These are phyloP conservation scores for Jackrogersella multiformis DNA, from an alignment of 495 filamentous ascomycete genomes.

Conservation along the genomic window DNA sequence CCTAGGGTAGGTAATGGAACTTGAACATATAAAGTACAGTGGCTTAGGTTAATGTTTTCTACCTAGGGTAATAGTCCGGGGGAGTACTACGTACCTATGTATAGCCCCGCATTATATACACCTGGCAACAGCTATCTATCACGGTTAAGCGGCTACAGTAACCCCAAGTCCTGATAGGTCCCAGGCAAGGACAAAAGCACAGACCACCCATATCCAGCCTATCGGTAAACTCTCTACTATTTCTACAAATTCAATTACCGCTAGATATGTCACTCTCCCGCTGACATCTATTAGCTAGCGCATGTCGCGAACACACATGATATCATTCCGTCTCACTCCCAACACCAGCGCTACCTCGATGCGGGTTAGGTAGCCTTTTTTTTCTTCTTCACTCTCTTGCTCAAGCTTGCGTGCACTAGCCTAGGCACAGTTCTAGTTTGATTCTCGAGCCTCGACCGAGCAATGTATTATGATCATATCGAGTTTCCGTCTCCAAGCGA, in stretches of 20 bases:
- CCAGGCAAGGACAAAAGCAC: neutral
- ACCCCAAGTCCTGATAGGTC: no score
- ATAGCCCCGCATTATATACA: conserved; percentile 1
- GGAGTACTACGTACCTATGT: neutral
- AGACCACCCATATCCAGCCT: no score
- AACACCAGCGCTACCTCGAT: neutral
- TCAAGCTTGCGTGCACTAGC: conserved; percentile 5
- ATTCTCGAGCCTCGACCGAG: neutral
- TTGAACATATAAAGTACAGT: neutral
- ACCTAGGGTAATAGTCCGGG: neutral
- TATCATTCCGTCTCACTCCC: neutral
- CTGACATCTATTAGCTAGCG: no score
- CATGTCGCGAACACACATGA: neutral
- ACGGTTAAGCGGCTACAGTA: no score
- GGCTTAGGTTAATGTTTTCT: neutral
- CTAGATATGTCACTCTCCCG: no score
- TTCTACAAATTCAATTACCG: conserved; percentile 4
- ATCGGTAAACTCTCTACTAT: no score
- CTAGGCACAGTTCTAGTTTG: neutral
- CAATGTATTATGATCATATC: neutral
- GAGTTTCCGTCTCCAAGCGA: neutral
- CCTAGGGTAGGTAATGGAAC: no score
- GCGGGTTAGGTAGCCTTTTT: neutral
- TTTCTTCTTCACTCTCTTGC: neutral
- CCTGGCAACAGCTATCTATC: neutral